A percentile compares a stretch with the other conserved stretches of the same genome.
phyloP scores from a whole-genome alignment of 2,329 filamentous ascomycete genomes.

The Hypoxylon sp. region DNA sequence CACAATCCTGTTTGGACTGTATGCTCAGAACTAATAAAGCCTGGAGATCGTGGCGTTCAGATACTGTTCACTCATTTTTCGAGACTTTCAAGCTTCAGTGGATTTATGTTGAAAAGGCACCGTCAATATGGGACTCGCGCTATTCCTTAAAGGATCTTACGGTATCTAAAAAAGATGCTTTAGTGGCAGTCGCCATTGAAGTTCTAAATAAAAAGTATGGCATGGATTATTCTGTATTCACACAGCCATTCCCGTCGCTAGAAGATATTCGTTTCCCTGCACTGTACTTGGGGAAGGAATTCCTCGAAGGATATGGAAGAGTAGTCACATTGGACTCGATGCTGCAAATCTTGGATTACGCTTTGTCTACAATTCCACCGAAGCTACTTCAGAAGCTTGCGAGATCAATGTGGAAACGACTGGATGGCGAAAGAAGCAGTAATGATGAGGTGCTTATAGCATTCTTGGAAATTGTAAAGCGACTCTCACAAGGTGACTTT shows the following conservation, averaged over 20 bases:
- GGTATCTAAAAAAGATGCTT: constrained; percentile 16
- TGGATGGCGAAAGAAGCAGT: constrained; percentile 3
- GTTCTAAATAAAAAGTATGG: constrained; percentile 44
- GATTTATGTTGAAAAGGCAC: not conserved
- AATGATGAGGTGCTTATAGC: constrained; percentile 18
- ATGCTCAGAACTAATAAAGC: constrained; percentile 30
- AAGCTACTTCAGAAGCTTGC: constrained; percentile 22
- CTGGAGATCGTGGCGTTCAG: not conserved
- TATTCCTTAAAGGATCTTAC: not conserved
- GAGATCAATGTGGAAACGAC: constrained; percentile 29
- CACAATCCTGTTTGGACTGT: constrained; percentile 28
- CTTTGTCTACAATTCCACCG: constrained; percentile 25
- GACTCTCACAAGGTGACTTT: constrained; percentile 51
- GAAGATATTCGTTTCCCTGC: constrained; percentile 44
- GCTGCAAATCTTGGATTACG: constrained; percentile 36
- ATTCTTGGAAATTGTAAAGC: constrained; percentile 31
- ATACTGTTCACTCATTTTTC: constrained; percentile 1
- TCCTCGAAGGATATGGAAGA: constrained; percentile 37
- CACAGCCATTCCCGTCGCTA: constrained; percentile 40
- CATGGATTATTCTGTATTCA: constrained; percentile 37
- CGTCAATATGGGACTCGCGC: constrained; percentile 12
- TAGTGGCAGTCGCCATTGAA: constrained; percentile 24
- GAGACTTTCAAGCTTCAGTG: not conserved
- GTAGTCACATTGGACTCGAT: constrained; percentile 44
- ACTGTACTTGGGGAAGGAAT: constrained; percentile 43